phyloP scores from a whole-genome alignment of 805 yeast species.

The Wickerhamiella lipophila region DNA sequence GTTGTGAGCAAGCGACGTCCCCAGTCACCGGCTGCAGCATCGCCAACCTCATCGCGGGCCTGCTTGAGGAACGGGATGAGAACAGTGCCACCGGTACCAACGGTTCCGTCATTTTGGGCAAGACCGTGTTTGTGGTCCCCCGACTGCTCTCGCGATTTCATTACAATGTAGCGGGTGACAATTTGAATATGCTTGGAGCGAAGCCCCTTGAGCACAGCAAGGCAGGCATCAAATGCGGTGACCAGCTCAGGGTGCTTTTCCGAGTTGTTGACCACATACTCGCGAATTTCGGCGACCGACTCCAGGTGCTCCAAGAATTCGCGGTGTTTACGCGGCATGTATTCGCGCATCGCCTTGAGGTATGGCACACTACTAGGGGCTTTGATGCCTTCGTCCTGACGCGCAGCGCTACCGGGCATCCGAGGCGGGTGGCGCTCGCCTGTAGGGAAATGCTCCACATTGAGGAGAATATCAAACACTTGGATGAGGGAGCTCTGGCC shows the following conservation, averaged over 20 bases:
- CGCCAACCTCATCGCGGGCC: conserved; percentile 92
- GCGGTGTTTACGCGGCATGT: conserved; percentile 83
- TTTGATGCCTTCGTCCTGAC: background rate
- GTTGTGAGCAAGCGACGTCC: conserved; percentile 44
- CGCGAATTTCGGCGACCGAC: conserved; percentile 45
- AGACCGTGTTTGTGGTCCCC: conserved; percentile 44
- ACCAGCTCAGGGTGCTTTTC: conserved; percentile 41
- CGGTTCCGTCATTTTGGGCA: conserved; percentile 42
- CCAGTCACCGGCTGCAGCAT: conserved; percentile 87
- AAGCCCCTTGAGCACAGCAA: conserved; percentile 75
- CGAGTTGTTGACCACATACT: conserved; percentile 41
- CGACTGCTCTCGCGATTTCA: conserved; percentile 51
- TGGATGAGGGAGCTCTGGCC: conserved; percentile 89
- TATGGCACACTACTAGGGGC: conserved; percentile 34
- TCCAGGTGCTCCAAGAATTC: conserved; percentile 55
- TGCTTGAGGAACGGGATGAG: conserved; percentile 84
- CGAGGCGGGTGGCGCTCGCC: conserved; percentile 38
- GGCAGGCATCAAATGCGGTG: conserved; percentile 72
- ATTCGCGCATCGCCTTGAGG: conserved; percentile 69
- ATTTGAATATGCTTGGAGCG: conserved; percentile 90
- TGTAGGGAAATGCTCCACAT: conserved; percentile 66
- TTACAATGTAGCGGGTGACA: conserved; percentile 72
- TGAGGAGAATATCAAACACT: conserved; percentile 63
- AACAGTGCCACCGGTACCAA: conserved; percentile 91
- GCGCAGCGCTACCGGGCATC: conserved; percentile 15